Base-by-base conservation (phyloP, 768 basidiomycete genomes). In the Auriscalpium microsporum region DNA sequence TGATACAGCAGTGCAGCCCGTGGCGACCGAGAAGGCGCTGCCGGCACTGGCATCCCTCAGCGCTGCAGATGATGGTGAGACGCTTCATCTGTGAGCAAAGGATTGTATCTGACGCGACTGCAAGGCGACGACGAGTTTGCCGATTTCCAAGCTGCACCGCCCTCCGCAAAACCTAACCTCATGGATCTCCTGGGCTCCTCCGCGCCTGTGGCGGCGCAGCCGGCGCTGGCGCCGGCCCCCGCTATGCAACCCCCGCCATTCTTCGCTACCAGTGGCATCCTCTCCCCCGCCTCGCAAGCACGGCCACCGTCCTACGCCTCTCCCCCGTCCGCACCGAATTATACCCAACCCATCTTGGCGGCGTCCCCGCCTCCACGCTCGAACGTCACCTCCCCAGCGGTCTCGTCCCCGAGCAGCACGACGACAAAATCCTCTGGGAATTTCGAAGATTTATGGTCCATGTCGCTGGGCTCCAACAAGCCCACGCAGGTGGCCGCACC, bases 391-490 rank as follows among this genome's bases (percentile, higher is more conserved):
- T 59, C 67, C 1, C 62, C 63, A 6, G 56, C 57, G 8, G 55
- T 58, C 1, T 59, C 67, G 1, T 60, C 63, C 6, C 55, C 57
- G 6, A 38, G 58, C 14, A 61, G 63, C 36, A 57, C 72, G 16
- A 60, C 67, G 35, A 55, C 71, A 14, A 56, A 71, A 62, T 58
- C 82, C 38, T 64, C 68, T 55, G 72, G 78, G 55, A 84, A 83
- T 64, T 96, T 95, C 64, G 94, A 94, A 59, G 94, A 96, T 67
- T 68, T 96, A 60, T 96, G 90, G 89, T 80, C 80, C 19, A 77
- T 93, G 77, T 88, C 86, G 2, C 77, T 94, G 38, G 86, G 86
- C 33, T 61, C 72, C 10, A 45, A 53, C 36, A 58, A 75, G 40
- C 77, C 78, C 48, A 66, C 79, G 2, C 66, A 69, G 47, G 49